Base-by-base conservation (phyloP, 768 basidiomycete genomes). In the Xerocomus spinulosus region DNA sequence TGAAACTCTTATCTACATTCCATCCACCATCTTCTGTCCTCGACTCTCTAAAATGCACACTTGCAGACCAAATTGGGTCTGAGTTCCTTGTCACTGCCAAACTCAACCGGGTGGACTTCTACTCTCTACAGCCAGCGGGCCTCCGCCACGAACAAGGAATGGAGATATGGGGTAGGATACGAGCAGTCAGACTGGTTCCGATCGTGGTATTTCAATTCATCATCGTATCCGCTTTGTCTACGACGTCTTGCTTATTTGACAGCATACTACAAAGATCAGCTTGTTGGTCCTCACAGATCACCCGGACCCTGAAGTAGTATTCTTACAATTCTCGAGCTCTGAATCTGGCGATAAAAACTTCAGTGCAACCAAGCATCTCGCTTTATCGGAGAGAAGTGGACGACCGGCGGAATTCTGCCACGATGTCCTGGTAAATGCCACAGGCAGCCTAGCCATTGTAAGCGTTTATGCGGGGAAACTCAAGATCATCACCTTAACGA, bases 81-180 rank as follows among this genome's bases (percentile, higher is more conserved):
- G 81, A 87, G 36, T 79, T 83, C 60, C 77, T 92, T 29, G 79
- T 85, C 23, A 73, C 88, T 29, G 83, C 80, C 9, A 89, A 85
- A 61, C 63, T 79, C 6, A 79, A 82, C 61, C 73, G 73, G 48
- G 56, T 92, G 17, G 82, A 89, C 48, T 75, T 91, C 32, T 87
- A 80, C 58, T 82, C 85, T 7, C 59, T 89, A 5, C 75, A 70
- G 30, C 69, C 78, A 8, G 74, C 79, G 45, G 86, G 85, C 2
- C 73, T 88, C 32, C 72, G 72, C 32, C 69, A 74, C 36, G 80
- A 85, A 61, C 82, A 80, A 51, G 68, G 70, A 24, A 55, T 81
- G 17, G 80, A 87, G 39, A 71, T 90, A 50, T 85, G 83, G 81
- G 89, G 89, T 15, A 77, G 77, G 54, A 70, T 87, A 40, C 70